These are phyloP conservation scores for Citrus inodora DNA, from an alignment of 345 rosid genomes.

Conservation along the genomic window DNA sequence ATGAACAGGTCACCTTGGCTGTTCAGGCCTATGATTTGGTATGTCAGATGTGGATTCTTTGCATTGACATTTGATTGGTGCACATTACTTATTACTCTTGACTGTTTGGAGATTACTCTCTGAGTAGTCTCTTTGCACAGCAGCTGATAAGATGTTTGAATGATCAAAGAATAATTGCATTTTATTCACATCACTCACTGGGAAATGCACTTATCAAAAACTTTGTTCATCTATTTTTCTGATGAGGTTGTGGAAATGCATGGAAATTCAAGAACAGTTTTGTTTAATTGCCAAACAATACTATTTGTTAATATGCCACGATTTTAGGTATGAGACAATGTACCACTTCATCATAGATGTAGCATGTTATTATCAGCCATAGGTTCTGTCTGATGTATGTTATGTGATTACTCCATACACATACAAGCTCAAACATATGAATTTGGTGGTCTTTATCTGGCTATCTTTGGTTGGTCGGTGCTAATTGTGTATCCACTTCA, in stretches of 20 bases:
- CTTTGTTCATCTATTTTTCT: background rate
- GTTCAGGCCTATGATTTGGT: conserved; percentile 93
- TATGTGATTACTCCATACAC: background rate
- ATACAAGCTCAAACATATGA: background rate
- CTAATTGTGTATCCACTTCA: background rate
- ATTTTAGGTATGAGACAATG: background rate
- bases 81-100: background rate
- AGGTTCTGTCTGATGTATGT: background rate
- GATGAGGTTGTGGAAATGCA: background rate
- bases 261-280: background rate
- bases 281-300: background rate
- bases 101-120: background rate
- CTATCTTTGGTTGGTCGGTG: background rate
- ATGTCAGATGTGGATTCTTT: conserved; percentile 10
- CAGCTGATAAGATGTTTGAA: background rate
- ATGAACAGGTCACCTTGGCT: conserved; percentile 89
- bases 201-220: too few species aligned
- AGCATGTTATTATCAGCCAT: background rate
- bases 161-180: background rate
- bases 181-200: background rate
- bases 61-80: background rate
- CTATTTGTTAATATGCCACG: background rate
- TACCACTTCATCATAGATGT: background rate
- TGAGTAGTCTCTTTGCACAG: background rate
- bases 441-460: background rate